These are phyloP conservation scores for Trypanosoma boissoni DNA, from an alignment of 208 protist species.

Conservation along the genomic window DNA sequence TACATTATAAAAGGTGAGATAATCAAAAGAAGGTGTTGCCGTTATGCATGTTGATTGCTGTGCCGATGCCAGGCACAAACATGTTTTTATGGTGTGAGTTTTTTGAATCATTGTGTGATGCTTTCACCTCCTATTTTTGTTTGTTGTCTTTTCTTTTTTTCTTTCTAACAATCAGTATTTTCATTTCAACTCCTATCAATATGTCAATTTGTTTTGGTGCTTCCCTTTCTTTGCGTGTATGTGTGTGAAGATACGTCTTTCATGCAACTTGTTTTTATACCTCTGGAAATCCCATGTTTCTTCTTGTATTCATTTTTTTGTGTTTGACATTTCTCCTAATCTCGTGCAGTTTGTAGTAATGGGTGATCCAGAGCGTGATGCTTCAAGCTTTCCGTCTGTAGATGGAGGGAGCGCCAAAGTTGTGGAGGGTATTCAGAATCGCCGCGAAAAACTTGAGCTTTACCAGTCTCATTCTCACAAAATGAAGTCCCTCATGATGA, in stretches of 20 bases:
- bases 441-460: slow-evolving; percentile 59
- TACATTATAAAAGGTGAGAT: too few relatives aligned
- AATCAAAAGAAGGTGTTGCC: too few relatives aligned
- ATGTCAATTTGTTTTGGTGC: not conserved
- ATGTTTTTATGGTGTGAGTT: too few relatives aligned
- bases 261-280: slow-evolving; percentile 2
- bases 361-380: not conserved
- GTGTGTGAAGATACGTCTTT: not conserved
- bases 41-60: too few relatives aligned
- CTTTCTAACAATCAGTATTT: not conserved
- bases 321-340: slow-evolving; percentile 19
- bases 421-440: slow-evolving; percentile 39
- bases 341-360: slow-evolving; percentile 1
- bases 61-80: too few relatives aligned
- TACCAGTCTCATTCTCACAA: slow-evolving; percentile 80
- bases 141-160: slow-evolving; percentile 5
- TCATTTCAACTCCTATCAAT: slow-evolving; percentile 17
- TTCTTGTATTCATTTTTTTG: slow-evolving; percentile 11
- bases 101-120: too few relatives aligned
- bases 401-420: slow-evolving; percentile 19
- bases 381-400: not conserved
- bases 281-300: slow-evolving; percentile 3
- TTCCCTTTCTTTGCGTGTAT: not conserved
- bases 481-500: slow-evolving; percentile 83
- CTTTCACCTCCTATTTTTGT: not conserved